Evolutionary conservation across 768 basidiomycete genomes (phyloP).

Genomic region (Collybia mongolica): DNA sequence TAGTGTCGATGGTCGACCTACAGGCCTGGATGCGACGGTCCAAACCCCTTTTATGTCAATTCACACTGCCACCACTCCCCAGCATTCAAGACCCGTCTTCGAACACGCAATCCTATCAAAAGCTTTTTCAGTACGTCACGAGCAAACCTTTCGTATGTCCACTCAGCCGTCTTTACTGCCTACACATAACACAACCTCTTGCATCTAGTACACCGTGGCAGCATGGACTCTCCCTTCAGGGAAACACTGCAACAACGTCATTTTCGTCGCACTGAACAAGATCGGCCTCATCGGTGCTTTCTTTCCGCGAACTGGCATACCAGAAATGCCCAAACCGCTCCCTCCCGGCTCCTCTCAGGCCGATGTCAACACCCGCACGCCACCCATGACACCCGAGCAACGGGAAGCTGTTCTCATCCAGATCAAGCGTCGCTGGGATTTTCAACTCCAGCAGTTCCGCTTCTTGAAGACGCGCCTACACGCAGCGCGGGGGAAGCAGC

Average conservation of each 20-base stretch:
- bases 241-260: slow-evolving; percentile 29
- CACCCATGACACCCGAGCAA: slow-evolving; percentile 24
- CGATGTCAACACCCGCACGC: slow-evolving; percentile 16
- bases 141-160: no score
- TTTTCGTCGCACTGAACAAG: slow-evolving; percentile 34
- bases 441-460: slow-evolving; percentile 5
- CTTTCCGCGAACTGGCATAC: slow-evolving; percentile 39
- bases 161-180: no score
- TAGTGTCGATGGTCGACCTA: no score
- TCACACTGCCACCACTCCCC: no score
- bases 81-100: no score
- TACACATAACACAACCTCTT: no score
- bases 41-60: no score
- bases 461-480: slow-evolving; percentile 3
- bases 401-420: slow-evolving; percentile 17
- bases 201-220: slow-evolving; percentile 36
- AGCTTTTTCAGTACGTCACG: no score
- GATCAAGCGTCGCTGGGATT: slow-evolving; percentile 10
- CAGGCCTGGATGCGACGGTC: no score
- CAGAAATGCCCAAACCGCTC: slow-evolving; percentile 28
- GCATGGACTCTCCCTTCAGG: slow-evolving; percentile 35
- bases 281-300: slow-evolving; percentile 27
- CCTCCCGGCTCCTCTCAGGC: no score
- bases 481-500: no score
- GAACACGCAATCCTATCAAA: no score